Base-by-base conservation (phyloP, 805 yeast species). In the Wickerhamomyces kurtzmanii region DNA sequence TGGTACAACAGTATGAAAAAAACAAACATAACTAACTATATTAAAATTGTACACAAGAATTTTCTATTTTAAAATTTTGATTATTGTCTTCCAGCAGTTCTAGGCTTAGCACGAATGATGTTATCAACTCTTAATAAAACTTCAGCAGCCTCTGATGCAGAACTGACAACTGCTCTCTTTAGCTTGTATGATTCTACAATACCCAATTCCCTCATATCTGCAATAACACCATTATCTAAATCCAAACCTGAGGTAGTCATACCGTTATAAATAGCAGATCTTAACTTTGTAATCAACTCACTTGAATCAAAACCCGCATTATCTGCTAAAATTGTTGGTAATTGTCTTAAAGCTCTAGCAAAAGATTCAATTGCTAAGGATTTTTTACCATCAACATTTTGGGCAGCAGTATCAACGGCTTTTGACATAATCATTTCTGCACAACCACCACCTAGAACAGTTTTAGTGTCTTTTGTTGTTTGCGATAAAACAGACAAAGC, bases 401-500 rank as follows among this genome's bases (percentile, higher is more conserved):
- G 91, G 27, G 98, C 98, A 3, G 97, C 97, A 28, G 94, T 70
- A 60, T 91, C 99, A 20, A 91, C 97, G 9, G 97, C 96, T 53
- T 79, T 81, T n/a, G 94, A 77, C 96, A 86, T 87, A 42, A 83
- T 63, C 93, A 86, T 76, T 46, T n/a, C n/a, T n/a, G n/a, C n/a
- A n/a, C 94, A 93, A 36, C 99, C 99, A 40, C 99, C 99, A 36
- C 99, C 99, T 23, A 98, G 97, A 5, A 91, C 98, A 32, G 93
- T 87, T 40, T 71, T 60, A 13, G 96, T 97, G 47, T 89, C 75
- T 57, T 91, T 98, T 41, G 93, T 68, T 9, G 97, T 86, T 52
- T 98, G 76, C 63, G 91, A 91, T 20, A 91, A 95, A 20, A 91
- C 98, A 24, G 85, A 76, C 39, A 91, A 65, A 3, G 97, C 83